Base-by-base conservation (phyloP, 176 grass and related monocot genomes). In the Zoysia pacifica region DNA sequence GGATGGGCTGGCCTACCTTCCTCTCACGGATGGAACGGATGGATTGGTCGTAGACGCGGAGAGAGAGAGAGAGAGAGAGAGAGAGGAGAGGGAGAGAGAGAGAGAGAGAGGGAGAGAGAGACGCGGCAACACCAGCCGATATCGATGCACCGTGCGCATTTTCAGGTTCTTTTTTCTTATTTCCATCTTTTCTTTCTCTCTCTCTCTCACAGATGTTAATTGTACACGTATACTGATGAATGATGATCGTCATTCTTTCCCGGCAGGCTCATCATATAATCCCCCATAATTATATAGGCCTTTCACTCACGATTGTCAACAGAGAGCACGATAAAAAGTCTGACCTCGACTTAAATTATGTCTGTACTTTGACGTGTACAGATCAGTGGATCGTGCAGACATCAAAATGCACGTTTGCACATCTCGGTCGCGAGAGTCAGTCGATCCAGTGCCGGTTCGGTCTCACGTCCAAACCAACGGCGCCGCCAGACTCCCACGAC, bases 1-100 rank as follows among this genome's bases (percentile, higher is more conserved):
- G 90, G 75, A 16, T 78, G 64, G 1, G 3, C 45, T 76, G 80
- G 68, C 90, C 90, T 80, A 89, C 90, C 74, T 19, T 12, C 38
- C 14, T 36, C 54, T 15, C 14, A 67, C 35, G 13, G 62, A 86
- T 49, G 38, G 65, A 72, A 62, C 10, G 67, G 42, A 56, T 47
- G 67, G 62, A 46, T 75, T 3, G 76, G 16, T 51, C 28, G 28
- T 28, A 48, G 48, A 46, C 28, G 28, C 28, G 28, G 11, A 37
- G 51, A 73, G 59, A 4, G 40, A 40, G 60, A 16, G 41, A 48
- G 48, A 46, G 11, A 37, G 51, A 73, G 59, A 4, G 40, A 40
- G 60, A 16, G 41, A 68, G 45, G 4, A n/a, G 16, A 6, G 48
- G n/a, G n/a, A n/a, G n/a, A n/a, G 28, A 28, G 28, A 28, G 28